These are phyloP conservation scores for Streptanthus diversifolius DNA, from an alignment of 345 rosid genomes.

Conservation along the genomic window DNA sequence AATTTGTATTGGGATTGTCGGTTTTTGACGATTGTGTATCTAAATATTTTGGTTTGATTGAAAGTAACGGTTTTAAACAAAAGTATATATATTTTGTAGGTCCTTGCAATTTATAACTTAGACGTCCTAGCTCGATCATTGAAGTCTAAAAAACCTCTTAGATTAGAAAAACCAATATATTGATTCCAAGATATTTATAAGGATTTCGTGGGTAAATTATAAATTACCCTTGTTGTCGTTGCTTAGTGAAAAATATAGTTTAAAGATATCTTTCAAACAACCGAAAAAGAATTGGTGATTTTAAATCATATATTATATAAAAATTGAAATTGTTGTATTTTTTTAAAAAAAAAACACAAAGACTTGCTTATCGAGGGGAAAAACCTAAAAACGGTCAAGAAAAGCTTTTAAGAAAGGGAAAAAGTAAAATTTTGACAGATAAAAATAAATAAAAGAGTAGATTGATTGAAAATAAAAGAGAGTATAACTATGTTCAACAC, in stretches of 20 bases:
- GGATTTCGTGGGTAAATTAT: not conserved
- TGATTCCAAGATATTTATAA: not conserved
- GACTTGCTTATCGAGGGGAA: not conserved
- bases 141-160: not conserved
- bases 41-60: not conserved
- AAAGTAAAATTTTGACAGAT: not conserved
- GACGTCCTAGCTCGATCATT: not conserved
- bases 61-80: not conserved
- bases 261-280: not conserved
- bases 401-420: not conserved
- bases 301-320: not conserved
- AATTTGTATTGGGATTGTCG: not conserved
- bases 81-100: not conserved
- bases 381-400: not conserved
- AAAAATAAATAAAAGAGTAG: not conserved
- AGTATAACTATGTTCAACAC: conserved; percentile 15
- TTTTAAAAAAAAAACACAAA: not conserved
- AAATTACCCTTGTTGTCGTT: not conserved
- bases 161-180: not conserved
- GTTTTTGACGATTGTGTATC: not conserved
- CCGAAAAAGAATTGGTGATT: not conserved
- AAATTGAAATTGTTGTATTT: not conserved
- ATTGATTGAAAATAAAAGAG: not conserved
- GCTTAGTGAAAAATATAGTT: not conserved
- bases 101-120: not conserved